Percentiles rank a stretch among this genome's conserved stretches.
Evolutionary conservation across 495 filamentous ascomycete genomes (phyloP).

Genomic region (Xylaria cubensis): DNA sequence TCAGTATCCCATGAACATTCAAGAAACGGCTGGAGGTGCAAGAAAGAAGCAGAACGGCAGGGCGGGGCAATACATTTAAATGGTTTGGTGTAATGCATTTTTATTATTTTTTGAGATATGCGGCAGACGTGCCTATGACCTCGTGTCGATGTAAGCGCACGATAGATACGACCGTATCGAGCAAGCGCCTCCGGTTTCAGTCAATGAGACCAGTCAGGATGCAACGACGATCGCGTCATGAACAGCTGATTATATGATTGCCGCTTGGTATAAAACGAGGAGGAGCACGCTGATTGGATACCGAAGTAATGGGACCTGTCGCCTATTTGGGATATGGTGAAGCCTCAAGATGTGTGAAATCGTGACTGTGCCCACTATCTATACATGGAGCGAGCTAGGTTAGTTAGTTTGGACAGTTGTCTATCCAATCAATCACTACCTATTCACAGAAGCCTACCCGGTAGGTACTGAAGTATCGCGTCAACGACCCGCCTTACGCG

Average conservation of each 20-base stretch:
- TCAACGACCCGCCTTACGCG: background rate
- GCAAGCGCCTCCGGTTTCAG: slow-evolving; percentile 24
- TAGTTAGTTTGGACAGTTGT: no score
- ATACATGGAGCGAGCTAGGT: background rate
- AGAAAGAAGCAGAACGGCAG: slow-evolving; percentile 3
- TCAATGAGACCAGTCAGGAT: slow-evolving; percentile 12
- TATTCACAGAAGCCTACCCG: slow-evolving; percentile 2
- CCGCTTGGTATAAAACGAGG: background rate
- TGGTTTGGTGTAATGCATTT: slow-evolving; percentile 58
- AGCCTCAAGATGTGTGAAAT: slow-evolving; percentile 19
- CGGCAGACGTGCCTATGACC: slow-evolving; percentile 2
- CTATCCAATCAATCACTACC: background rate
- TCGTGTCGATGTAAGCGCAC: slow-evolving; percentile 18
- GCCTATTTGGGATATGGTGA: slow-evolving; percentile 21
- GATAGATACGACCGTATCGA: slow-evolving; percentile 7
- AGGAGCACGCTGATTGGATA: slow-evolving; percentile 21
- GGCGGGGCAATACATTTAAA: slow-evolving; percentile 48
- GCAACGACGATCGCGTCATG: slow-evolving; percentile 15
- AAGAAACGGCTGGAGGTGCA: slow-evolving; percentile 6
- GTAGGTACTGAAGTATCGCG: slow-evolving; percentile 5
- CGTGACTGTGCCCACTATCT: background rate
- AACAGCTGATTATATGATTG: slow-evolving; percentile 4
- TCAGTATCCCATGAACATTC: slow-evolving; percentile 25
- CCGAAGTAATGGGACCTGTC: slow-evolving; percentile 17
- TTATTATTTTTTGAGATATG: slow-evolving; percentile 8